A percentile compares a stretch with the other conserved stretches of the same genome.
These are phyloP conservation scores for Pythium dissotocum DNA, from an alignment of 352 stramenopile species.

Conservation along the genomic window DNA sequence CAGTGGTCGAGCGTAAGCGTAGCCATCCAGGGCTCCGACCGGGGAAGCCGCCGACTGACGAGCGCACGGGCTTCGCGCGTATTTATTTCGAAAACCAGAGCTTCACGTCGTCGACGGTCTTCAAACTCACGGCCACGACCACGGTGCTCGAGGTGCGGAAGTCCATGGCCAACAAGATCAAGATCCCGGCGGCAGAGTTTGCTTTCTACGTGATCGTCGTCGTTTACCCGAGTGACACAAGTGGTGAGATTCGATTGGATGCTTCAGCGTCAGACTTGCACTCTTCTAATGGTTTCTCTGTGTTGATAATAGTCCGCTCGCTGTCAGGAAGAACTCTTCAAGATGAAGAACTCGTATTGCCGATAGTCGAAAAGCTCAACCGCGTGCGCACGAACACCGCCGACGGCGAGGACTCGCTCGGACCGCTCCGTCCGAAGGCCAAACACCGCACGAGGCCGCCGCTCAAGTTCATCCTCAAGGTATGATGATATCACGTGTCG, in stretches of 20 bases:
- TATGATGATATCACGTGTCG: slow-evolving; percentile 14
- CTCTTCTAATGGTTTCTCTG: neutral
- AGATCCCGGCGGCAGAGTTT: slow-evolving; percentile 63
- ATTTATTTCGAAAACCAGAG: slow-evolving; percentile 87
- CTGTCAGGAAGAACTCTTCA: slow-evolving; percentile 68
- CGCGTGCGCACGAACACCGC: slow-evolving; percentile 41
- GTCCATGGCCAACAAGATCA: slow-evolving; percentile 84
- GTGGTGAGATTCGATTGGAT: slow-evolving; percentile 15
- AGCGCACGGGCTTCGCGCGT: slow-evolving; percentile 69
- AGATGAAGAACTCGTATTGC: slow-evolving; percentile 81
- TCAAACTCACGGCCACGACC: slow-evolving; percentile 66
- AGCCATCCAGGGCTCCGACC: slow-evolving; percentile 1
- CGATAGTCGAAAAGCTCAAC: slow-evolving; percentile 70
- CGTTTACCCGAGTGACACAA: slow-evolving; percentile 65
- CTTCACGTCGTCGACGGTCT: slow-evolving; percentile 83
- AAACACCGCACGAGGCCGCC: slow-evolving; percentile 62
- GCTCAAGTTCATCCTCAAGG: slow-evolving; percentile 86
- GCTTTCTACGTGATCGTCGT: slow-evolving; percentile 80
- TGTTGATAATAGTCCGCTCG: slow-evolving; percentile 33
- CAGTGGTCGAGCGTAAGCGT: slow-evolving; percentile 18
- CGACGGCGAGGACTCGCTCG: slow-evolving; percentile 53
- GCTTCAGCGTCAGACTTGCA: neutral
- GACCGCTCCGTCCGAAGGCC: slow-evolving; percentile 46
- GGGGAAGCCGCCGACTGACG: slow-evolving; percentile 38
- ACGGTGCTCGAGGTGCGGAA: slow-evolving; percentile 75